Evolutionary conservation across 495 filamentous ascomycete species (phyloP).

Genomic region (Talaromyces borbonicus): DNA sequence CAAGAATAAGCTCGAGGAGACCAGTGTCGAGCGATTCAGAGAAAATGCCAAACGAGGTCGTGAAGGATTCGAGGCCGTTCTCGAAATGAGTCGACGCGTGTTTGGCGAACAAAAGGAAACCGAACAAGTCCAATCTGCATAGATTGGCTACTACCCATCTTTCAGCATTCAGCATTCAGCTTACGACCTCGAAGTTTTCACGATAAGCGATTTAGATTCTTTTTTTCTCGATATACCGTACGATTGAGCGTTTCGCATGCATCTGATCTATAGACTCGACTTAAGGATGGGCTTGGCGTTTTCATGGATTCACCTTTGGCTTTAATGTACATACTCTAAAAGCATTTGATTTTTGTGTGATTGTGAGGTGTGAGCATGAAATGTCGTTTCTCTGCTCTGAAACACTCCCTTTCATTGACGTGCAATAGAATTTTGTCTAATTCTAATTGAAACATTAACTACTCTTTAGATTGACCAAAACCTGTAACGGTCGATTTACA

Average conservation of each 20-base stretch:
- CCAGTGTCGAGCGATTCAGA: constrained; percentile 74
- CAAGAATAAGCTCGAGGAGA: constrained; percentile 87
- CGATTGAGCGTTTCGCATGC: constrained; percentile 30
- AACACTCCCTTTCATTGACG: no score
- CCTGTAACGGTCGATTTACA: no score
- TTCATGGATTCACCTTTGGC: no score
- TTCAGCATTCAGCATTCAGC: background rate
- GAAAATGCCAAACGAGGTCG: constrained; percentile 85
- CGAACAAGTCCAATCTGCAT: constrained; percentile 25
- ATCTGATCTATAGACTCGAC: constrained; percentile 4
- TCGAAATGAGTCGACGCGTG: constrained; percentile 86
- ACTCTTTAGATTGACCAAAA: no score
- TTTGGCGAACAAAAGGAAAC: constrained; percentile 79
- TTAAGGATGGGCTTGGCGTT: constrained; percentile 1
- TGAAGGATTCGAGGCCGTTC: constrained; percentile 87
- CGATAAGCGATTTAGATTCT: background rate
- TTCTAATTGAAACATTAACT: no score
- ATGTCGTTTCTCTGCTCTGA: background rate
- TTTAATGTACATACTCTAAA: constrained; percentile 2
- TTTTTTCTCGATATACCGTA: constrained; percentile 8
- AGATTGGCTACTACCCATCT: constrained; percentile 9
- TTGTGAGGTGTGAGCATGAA: background rate
- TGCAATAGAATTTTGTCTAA: no score
- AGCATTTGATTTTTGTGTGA: constrained; percentile 2
- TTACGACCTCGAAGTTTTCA: constrained; percentile 1